These are phyloP conservation scores for Blastomyces silverae DNA, from an alignment of 2,329 filamentous ascomycete genomes.

Conservation along the genomic window DNA sequence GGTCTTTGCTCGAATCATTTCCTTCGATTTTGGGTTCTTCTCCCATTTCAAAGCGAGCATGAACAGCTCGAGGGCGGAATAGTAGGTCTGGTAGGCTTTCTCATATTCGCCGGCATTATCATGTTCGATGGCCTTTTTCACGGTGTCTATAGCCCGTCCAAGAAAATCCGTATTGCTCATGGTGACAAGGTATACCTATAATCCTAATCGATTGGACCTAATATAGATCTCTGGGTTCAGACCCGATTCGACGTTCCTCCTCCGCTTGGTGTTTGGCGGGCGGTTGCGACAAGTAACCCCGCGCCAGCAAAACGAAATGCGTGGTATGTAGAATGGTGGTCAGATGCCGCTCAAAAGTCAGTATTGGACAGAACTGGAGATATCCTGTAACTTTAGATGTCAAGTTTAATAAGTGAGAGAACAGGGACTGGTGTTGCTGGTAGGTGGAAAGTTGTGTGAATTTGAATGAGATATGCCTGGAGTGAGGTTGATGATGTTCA, in stretches of 20 bases:
- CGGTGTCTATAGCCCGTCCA: constrained; percentile 89
- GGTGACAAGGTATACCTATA: constrained; percentile 29
- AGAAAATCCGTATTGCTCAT: constrained; percentile 98
- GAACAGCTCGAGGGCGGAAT: constrained; percentile 91
- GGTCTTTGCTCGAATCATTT: constrained; percentile 93
- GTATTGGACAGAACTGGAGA: background rate
- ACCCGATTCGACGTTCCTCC: background rate
- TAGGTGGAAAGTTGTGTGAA: background rate
- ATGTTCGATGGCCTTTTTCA: constrained; percentile 94
- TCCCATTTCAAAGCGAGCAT: constrained; percentile 99
- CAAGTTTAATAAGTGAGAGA: background rate
- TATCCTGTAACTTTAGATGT: too few species aligned
- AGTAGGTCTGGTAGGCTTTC: constrained; percentile 93
- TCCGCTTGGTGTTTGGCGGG: background rate
- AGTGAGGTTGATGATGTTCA: background rate
- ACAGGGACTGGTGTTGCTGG: background rate
- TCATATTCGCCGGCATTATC: constrained; percentile 96
- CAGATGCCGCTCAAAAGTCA: background rate
- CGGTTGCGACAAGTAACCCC: constrained; percentile 1
- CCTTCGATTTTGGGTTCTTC: constrained; percentile 95
- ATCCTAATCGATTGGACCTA: background rate
- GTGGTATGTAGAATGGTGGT: background rate
- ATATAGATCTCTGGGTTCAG: constrained; percentile 6
- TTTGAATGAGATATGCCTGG: background rate
- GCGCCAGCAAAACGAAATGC: background rate